Base-by-base conservation (phyloP, 2,329 filamentous ascomycete species). In the Aureobasidium sp. region DNA sequence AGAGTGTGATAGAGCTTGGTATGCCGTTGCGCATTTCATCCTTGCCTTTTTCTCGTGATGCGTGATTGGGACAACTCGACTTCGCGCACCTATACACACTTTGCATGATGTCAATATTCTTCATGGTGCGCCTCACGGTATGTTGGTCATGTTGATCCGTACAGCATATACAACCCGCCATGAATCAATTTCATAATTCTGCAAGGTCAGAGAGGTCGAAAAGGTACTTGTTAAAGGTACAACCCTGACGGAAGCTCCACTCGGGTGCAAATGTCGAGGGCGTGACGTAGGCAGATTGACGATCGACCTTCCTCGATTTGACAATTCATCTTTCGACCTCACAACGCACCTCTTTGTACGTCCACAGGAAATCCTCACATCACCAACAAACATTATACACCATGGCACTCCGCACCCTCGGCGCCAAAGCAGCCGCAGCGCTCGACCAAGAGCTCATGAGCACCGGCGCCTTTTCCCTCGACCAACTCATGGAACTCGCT, bases 401-500 rank as follows among this genome's bases (percentile, higher is more conserved):
- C 50, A 54, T 54, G 50, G 50, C 37, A 3, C 42, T 48, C 29
- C 59, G 48, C 11, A 61, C 59, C 1, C 59, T 61, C 32, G 50
- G 49, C 25, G 32, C 48, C 45, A 91, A 94, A 76, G 90, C 91
- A 66, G 94, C 94, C 0, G 88, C 90, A 0, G 89, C 90, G 52
- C 83, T 99, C 21, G 94, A 99, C 73, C 87, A 90, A 74, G 93
- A 99, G 72, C 86, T 99, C 65, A 97, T 99, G 92, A 89, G 85
- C 71, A 85, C 86, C 0, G 84, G 85, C 42, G 91, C 89, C 9
- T 99, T 96, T 76, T 96, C 91, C 11, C 83, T 99, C 61, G 94
- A 97, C 72, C 94, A 99, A 75, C 80, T 99, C 53, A 97, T 99
- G 94, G 94, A 97, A 73, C 79, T 99, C 8, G 94, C 94, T 47